phyloP scores from a whole-genome alignment of 2,329 filamentous ascomycete species.

The Hypoxylon sp. region DNA sequence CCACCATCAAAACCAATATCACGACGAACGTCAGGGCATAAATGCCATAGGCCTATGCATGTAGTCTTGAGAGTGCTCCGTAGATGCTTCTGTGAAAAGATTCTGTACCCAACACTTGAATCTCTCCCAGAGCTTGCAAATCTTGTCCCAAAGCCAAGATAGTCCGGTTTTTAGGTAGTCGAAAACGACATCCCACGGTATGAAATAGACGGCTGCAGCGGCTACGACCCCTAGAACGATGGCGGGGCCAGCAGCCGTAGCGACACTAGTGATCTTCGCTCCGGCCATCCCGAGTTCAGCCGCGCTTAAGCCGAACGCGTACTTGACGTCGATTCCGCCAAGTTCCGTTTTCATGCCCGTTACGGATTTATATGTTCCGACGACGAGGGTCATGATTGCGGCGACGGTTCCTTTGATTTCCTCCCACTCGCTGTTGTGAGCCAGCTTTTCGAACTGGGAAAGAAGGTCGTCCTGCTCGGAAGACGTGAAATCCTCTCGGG shows the following conservation, averaged over 20 bases:
- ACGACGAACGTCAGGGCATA: background rate
- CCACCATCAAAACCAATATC: background rate
- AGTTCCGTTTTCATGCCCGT: conserved; percentile 15
- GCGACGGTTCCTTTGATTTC: conserved; percentile 15
- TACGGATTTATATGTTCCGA: conserved; percentile 13
- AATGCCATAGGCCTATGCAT: conserved; percentile 11
- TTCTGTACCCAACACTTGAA: conserved; percentile 18
- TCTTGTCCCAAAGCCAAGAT: conserved; percentile 21
- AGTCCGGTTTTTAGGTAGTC: conserved; percentile 11
- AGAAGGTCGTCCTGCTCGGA: conserved; percentile 16
- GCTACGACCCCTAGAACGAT: conserved; percentile 11
- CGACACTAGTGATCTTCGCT: conserved; percentile 5
- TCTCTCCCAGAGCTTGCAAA: conserved; percentile 23
- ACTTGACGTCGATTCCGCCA: conserved; percentile 16
- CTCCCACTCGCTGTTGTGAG: background rate
- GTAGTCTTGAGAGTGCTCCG: conserved; percentile 2
- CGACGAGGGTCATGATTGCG: conserved; percentile 14
- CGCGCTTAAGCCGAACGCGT: conserved; percentile 9
- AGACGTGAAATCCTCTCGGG: conserved; percentile 9
- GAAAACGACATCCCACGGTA: conserved; percentile 15
- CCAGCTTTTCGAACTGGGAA: conserved; percentile 14
- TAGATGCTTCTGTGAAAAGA: conserved; percentile 2
- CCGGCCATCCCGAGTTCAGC: conserved; percentile 13
- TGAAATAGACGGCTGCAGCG: conserved; percentile 14
- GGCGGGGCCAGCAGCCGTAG: conserved; percentile 14